Evolutionary conservation across 208 protist species (phyloP).

Genomic region (Acanthamoeba quina): DNA sequence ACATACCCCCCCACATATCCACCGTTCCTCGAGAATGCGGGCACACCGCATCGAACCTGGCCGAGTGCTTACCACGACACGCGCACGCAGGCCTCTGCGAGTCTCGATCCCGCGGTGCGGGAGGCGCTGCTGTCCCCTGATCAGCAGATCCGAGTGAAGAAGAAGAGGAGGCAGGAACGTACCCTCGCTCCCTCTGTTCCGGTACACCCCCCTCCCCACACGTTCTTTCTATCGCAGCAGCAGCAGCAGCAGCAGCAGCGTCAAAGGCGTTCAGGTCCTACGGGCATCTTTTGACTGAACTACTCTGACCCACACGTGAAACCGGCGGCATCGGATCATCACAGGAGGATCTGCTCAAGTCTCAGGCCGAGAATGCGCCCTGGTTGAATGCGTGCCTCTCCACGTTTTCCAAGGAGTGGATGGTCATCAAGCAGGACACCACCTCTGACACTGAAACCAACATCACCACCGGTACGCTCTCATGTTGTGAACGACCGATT

Average conservation of each 20-base stretch:
- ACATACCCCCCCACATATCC: no score
- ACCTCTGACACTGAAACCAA: background rate
- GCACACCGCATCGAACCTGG: no score
- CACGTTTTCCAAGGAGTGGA: slow-evolving; percentile 12
- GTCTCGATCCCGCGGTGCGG: background rate
- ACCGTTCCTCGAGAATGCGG: no score
- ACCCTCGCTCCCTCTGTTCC: background rate
- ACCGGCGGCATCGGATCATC: background rate
- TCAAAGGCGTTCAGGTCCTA: no score
- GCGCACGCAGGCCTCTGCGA: background rate
- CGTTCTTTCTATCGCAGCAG: no score
- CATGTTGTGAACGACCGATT: no score
- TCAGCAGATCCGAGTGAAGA: background rate
- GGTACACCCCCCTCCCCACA: background rate
- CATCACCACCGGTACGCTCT: background rate
- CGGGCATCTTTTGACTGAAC: no score
- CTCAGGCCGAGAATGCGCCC: background rate
- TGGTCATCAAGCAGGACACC: background rate
- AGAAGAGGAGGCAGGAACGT: background rate
- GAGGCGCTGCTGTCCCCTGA: background rate
- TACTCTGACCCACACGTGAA: no score
- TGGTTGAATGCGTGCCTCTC: slow-evolving; percentile 20
- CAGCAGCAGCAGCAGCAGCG: no score
- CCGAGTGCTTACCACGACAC: no score
- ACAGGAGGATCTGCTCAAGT: background rate